phyloP scores from a whole-genome alignment of 2,329 filamentous ascomycete genomes.

The Neophaeococcomyces mojaviensis region DNA sequence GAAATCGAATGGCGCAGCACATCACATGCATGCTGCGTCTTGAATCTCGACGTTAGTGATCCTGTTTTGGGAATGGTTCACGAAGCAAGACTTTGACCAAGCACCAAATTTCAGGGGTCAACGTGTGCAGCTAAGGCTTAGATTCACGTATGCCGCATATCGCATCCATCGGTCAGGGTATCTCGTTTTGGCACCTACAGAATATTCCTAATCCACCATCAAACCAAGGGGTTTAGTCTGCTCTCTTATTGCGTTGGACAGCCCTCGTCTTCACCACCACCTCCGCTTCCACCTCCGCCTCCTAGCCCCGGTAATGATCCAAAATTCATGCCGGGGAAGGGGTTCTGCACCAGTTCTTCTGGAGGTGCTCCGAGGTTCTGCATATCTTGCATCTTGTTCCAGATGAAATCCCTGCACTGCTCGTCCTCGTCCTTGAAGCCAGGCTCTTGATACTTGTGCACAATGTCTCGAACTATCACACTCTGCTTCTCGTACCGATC shows the following conservation, averaged over 20 bases:
- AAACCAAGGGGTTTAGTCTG: no score
- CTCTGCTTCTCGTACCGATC: constrained; percentile 77
- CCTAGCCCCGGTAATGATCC: constrained; percentile 46
- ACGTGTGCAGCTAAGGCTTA: background rate
- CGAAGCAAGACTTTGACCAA: no score
- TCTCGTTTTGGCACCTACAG: constrained; percentile 10
- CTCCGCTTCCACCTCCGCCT: constrained; percentile 60
- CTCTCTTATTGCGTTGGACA: constrained; percentile 54
- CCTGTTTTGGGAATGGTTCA: no score
- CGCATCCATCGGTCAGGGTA: background rate
- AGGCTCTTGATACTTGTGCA: constrained; percentile 74
- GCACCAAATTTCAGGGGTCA: background rate
- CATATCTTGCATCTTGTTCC: constrained; percentile 99
- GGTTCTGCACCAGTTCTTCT: constrained; percentile 63
- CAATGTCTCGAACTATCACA: constrained; percentile 73
- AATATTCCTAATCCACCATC: background rate
- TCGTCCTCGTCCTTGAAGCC: constrained; percentile 76
- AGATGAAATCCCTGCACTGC: constrained; percentile 80
- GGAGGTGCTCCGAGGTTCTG: constrained; percentile 90
- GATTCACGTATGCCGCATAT: background rate
- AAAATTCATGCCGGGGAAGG: constrained; percentile 51
- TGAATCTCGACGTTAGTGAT: no score
- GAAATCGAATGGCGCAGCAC: no score
- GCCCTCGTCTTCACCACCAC: constrained; percentile 55
- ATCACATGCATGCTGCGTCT: no score